Evolutionary conservation across 1,284 basidiomycete species (phyloP).

Genomic region (Ceratobasidium sp.): DNA sequence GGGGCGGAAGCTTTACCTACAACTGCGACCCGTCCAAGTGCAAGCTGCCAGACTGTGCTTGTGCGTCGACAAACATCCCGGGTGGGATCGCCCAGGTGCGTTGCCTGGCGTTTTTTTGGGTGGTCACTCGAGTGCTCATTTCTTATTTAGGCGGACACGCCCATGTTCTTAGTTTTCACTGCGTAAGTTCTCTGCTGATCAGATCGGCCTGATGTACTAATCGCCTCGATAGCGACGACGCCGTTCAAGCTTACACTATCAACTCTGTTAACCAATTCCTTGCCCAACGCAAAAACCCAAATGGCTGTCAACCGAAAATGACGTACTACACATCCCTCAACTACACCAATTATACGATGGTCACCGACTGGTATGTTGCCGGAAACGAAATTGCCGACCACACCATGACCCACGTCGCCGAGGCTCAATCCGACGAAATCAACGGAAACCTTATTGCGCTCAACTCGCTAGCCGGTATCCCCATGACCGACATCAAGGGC

Average conservation of each 20-base stretch:
- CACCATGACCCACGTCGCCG: slow-evolving; percentile 84
- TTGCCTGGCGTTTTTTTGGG: slow-evolving; percentile 45
- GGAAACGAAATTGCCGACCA: slow-evolving; percentile 90
- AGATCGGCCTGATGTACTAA: neutral
- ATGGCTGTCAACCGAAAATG: slow-evolving; percentile 79
- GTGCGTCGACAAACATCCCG: slow-evolving; percentile 74
- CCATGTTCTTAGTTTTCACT: slow-evolving; percentile 74
- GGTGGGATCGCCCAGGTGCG: slow-evolving; percentile 68
- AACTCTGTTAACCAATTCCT: slow-evolving; percentile 77
- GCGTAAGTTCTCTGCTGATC: slow-evolving; percentile 49
- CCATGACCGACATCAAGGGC: slow-evolving; percentile 69
- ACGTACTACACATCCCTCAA: slow-evolving; percentile 76
- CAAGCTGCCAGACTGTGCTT: slow-evolving; percentile 72
- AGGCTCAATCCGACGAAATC: slow-evolving; percentile 68
- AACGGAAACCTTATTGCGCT: slow-evolving; percentile 82
- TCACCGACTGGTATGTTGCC: slow-evolving; percentile 85
- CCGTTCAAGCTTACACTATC: slow-evolving; percentile 75
- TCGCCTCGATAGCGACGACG: slow-evolving; percentile 51
- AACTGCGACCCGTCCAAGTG: slow-evolving; percentile 71
- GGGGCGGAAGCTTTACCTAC: slow-evolving; percentile 62
- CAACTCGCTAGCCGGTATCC: slow-evolving; percentile 81
- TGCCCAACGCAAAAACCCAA: slow-evolving; percentile 78
- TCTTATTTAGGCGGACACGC: slow-evolving; percentile 61
- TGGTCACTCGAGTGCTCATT: slow-evolving; percentile 29
- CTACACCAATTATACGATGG: slow-evolving; percentile 80